A percentile compares a stretch with the other conserved stretches of the same genome.
These are phyloP conservation scores for Turritis glabra DNA, from an alignment of 345 rosid genomes.

Conservation along the genomic window DNA sequence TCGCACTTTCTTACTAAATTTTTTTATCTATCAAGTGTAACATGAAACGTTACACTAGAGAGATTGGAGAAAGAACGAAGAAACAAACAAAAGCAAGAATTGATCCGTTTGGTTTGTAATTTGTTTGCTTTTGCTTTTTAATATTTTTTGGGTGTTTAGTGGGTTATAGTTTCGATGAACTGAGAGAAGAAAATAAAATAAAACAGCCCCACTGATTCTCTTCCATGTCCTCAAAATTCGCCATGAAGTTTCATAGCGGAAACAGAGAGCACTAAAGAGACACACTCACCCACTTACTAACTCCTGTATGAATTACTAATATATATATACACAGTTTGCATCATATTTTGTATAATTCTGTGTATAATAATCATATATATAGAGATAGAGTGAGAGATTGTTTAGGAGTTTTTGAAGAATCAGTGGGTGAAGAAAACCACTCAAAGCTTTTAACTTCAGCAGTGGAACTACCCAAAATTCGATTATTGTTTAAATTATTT, in stretches of 20 bases:
- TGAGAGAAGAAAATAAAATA: slow-evolving; percentile 15
- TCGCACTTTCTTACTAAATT: slow-evolving; percentile 33
- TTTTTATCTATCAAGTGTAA: slow-evolving; percentile 9
- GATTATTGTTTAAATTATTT: neutral
- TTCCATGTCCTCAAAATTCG: slow-evolving; percentile 35
- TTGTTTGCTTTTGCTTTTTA: slow-evolving; percentile 18
- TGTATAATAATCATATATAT: neutral
- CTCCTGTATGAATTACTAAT: neutral
- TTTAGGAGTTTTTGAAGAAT: slow-evolving; percentile 4
- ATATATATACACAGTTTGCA: neutral
- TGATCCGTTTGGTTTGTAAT: slow-evolving; percentile 21
- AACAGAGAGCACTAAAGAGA: slow-evolving; percentile 30
- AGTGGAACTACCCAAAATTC: slow-evolving; percentile 36
- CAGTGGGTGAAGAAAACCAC: slow-evolving; percentile 43
- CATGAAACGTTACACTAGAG: slow-evolving; percentile 22
- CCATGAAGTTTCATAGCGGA: slow-evolving; percentile 35
- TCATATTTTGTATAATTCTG: neutral
- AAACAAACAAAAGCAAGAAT: slow-evolving; percentile 14
- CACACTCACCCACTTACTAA: slow-evolving; percentile 12
- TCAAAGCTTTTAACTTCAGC: neutral
- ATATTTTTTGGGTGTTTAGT: neutral
- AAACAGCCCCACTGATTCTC: slow-evolving; percentile 31
- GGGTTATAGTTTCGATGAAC: slow-evolving; percentile 41
- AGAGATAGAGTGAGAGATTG: neutral
- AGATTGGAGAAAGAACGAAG: slow-evolving; percentile 2